Evolutionary conservation across 2,329 filamentous ascomycete genomes (phyloP), one percentile per base, ranked within the genome.

Genomic region (Neofusicoccum sp.): DNA sequence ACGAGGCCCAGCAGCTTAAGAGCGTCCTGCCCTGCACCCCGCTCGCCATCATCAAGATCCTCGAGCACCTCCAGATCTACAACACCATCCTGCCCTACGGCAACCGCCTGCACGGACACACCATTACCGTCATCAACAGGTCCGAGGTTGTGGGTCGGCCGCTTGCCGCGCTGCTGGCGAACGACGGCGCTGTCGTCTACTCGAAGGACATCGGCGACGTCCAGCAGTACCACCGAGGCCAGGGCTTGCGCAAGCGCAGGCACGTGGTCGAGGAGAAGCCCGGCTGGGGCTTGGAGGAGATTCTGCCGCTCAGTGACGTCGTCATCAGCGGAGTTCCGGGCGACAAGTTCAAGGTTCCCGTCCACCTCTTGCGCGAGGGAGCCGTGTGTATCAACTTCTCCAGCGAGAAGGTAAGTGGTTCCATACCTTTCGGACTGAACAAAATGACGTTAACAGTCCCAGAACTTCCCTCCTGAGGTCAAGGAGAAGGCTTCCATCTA

Each of bases 361-460:
- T 89, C 3, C 86, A 91, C 58, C 81, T 95, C 66, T 83, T 99
- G 71, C 87, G 92, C 50, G 91, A 97, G 63, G 95, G 95, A 52
- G 93, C 92, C 34, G 92, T 97, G n/a, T 99, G 95, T 83, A 93
- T 99, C 81, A 99, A 99, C 80, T 98, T 99, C 77, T 96, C 93
- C 6, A 97, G 92, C 58, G 92, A 91, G 78, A 92, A 93, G 83
- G 85, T 86, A 71, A 64, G 77, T 59, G 54, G 28, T n/a, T 54
- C 49, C 36, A 36, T 12, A 3, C 3, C 28, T 48, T 11, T 31
- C 1, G 9, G 4, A 7, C 8, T 34, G 9, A 28, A 28, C 33
- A 5, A n/a, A 28, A 28, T 44, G 52, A 56, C 12, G 7, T 43
- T 61, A 54, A 61, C 28, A 41, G 34, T 41, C 52, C 52, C 69